These are phyloP conservation scores for Calcarisporium arbuscula DNA, from an alignment of 2,329 filamentous ascomycete genomes.

Conservation along the genomic window DNA sequence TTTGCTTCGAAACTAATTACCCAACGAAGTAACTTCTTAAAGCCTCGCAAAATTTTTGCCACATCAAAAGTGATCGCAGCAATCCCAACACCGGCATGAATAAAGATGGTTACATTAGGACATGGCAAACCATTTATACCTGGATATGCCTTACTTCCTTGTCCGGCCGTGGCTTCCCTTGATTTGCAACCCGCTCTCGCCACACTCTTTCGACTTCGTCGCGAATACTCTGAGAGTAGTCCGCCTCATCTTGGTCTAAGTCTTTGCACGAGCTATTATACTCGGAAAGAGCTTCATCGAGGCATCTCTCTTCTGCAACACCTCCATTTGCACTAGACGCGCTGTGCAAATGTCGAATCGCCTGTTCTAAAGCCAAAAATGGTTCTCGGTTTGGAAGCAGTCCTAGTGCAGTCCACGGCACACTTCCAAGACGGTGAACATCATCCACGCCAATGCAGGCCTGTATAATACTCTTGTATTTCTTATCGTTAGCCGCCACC, in stretches of 20 bases:
- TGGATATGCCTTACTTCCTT: no score
- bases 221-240: not conserved
- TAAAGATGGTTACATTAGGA: no score
- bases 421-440: not conserved
- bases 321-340: not conserved
- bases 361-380: not conserved
- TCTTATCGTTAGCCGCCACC: constrained; percentile 2
- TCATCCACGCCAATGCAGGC: not conserved
- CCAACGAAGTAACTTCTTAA: no score
- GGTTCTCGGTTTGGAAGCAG: not conserved
- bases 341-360: constrained; percentile 1
- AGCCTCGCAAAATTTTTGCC: no score
- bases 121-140: no score
- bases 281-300: not conserved
- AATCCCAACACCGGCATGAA: no score
- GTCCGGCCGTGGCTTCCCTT: not conserved
- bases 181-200: not conserved
- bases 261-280: not conserved
- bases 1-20: no score
- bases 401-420: constrained; percentile 1
- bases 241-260: not conserved
- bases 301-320: not conserved
- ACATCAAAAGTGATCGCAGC: no score
- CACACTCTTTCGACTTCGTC: constrained; percentile 1
- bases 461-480: constrained; percentile 3